Evolutionary conservation across 2,329 filamentous ascomycete genomes (phyloP).

Genomic region (Ustilaginoidea virens): DNA sequence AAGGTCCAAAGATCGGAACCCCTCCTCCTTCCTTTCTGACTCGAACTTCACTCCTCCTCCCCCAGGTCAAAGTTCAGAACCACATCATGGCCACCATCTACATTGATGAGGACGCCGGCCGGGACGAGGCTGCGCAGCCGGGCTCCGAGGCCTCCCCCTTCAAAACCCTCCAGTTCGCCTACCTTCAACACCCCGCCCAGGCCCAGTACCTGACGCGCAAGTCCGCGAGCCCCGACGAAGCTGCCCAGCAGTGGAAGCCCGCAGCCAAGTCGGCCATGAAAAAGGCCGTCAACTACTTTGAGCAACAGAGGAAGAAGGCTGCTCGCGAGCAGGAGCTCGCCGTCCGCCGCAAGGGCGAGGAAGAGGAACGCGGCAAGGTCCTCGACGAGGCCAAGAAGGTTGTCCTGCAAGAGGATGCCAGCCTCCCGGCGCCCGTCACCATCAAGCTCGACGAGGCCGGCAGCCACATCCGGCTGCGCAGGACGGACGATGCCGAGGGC

Average conservation of each 20-base stretch:
- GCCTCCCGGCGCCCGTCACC: constrained; percentile 62
- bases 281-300: constrained; percentile 9
- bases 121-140: constrained; percentile 50
- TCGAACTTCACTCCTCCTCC: too few relatives aligned
- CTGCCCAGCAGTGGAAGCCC: constrained; percentile 16
- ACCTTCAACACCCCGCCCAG: constrained; percentile 31
- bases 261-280: constrained; percentile 10
- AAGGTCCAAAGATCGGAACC: too few relatives aligned
- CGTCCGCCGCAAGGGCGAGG: constrained; percentile 8
- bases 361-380: constrained; percentile 11
- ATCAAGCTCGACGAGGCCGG: constrained; percentile 34
- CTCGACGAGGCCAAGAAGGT: constrained; percentile 69
- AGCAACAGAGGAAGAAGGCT: constrained; percentile 10
- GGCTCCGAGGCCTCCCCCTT: constrained; percentile 62
- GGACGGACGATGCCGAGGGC: constrained; percentile 23
- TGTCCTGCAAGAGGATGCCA: constrained; percentile 49
- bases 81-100: constrained; percentile 18
- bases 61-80: too few relatives aligned
- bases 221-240: constrained; percentile 35
- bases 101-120: constrained; percentile 62
- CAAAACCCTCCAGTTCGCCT: constrained; percentile 67
- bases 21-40: too few relatives aligned
- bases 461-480: constrained; percentile 16
- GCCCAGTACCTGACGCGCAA: constrained; percentile 22
- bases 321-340: constrained; percentile 9